Evolutionary conservation across 2,329 filamentous ascomycete genomes (phyloP), one percentile per base, ranked within the genome.

Genomic region (Aspergillus uvarum): DNA sequence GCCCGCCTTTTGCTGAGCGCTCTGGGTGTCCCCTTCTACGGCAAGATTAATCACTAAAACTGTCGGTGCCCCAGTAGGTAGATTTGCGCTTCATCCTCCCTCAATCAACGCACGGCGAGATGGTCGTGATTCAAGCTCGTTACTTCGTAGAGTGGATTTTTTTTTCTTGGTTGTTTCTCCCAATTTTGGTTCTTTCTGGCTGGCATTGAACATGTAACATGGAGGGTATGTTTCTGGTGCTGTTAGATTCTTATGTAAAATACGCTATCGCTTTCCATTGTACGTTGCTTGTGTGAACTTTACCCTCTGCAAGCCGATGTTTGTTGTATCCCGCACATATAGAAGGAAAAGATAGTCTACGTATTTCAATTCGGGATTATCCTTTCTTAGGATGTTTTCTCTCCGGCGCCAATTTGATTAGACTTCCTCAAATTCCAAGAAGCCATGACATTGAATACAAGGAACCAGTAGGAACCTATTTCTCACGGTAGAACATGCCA

Each of bases 21-120:
- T 12, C 78, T 93, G 61, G 91, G 91, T 32, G 78, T 95, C 63
- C 92, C 93, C 0, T 96, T 96, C 76, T 86, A 90, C 69, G 92
- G 92, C 70, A 91, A 92, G 76, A 79, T 89, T 54, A 74, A 83
- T 56, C 77, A 85, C 62, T 86, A 79, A 64, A 61, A 14, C 16
- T 48, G n/a, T 52, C 21, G 24, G 7, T 5, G 38, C n/a, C 38
- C 14, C 14, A 44, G 16, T 16, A 44, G 38, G 19, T 44, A 8
- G 4, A 12, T 5, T 5, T 44, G 38, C 16, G 38, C 38, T 3
- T 7, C 38, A 7, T 7, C 6, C 6, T 44, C 6, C 6, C 14
- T 44, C 38, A 44, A 7, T 44, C 32, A 35, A 35, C 12, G 38
- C 32, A 16, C 32, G 38, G 38, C 38, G 38, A 44, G 16, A 8